Base-by-base conservation (phyloP, 2,329 filamentous ascomycete genomes). In the Paecilomyces niveus region DNA sequence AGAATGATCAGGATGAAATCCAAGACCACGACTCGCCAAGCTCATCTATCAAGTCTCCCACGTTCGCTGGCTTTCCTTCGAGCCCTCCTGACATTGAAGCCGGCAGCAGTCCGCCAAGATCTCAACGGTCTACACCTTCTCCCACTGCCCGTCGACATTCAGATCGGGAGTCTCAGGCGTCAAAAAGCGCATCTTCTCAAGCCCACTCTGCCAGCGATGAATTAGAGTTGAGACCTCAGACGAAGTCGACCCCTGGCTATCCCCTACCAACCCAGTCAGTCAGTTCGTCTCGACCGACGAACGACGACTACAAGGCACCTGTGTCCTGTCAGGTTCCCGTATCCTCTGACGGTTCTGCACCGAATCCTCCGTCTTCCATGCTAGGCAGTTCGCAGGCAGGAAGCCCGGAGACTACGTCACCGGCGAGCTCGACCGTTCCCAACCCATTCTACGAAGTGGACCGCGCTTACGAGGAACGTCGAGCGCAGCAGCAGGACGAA, bases 391-490 rank as follows among this genome's bases (percentile, higher is more conserved):
- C 26, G 11, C 53, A 15, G 53, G 53, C 8, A 6, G 58, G 32
- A 11, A 35, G 54, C 61, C 39, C 64, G 26, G 2, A 29, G 61
- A 39, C n/a, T 49, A 33, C 10, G 22, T n/a, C 21, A 13, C n/a
- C 54, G 13, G 53, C 57, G 24, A 55, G 60, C 52, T 66, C 64
- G 4, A 58, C 58, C 13, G 65, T 72, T 7, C 65, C 66, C 2
- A 72, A 73, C 59, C 71, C 71, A 6, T 72, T 72, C 55, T 71
- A 68, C 54, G 64, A 72, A 35, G 60, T 65, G 13, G 69, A 70
- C 54, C 65, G 63, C 54, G 61, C 61, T 11, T 57, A 61, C 22
- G 64, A 64, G 53, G 60, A 63, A 32, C 58, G 56, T 13, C 50
- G 21, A 59, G 39, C 3, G 22, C 21, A 35, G 18, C 29, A 39